Conservation (phyloP, 768 basidiomycete species). For the Tulasnella sp. region DNA sequence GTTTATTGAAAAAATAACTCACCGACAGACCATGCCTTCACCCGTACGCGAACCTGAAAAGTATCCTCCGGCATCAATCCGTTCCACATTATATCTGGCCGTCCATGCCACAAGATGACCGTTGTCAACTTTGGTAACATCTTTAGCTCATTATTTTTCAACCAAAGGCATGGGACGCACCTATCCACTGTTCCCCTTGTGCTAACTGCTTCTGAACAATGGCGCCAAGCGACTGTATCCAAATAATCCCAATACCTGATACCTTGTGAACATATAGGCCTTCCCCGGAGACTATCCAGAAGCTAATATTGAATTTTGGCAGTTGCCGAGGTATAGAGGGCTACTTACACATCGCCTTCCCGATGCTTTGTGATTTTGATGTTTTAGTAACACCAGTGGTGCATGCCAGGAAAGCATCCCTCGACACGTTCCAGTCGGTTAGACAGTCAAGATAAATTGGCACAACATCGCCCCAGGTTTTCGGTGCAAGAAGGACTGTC, state of each 20-base stretch:
- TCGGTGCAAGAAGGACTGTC: constrained; percentile 26
- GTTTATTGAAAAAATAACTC: constrained; percentile 7
- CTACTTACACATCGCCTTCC: constrained; percentile 25
- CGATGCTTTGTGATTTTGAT: constrained; percentile 24
- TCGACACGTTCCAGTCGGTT: constrained; percentile 24
- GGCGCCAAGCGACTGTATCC: constrained; percentile 26
- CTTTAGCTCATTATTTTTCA: too few species aligned
- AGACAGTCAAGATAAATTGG: constrained; percentile 24
- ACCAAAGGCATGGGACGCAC: too few species aligned
- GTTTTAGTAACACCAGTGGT: constrained; percentile 22
- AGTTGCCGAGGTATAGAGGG: too few species aligned
- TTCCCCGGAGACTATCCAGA: constrained; percentile 26
- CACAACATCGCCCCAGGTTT: constrained; percentile 28
- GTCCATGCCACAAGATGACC: constrained; percentile 30
- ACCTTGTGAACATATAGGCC: constrained; percentile 25
- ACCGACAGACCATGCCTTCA: constrained; percentile 28
- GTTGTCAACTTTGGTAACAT: too few species aligned
- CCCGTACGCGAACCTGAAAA: constrained; percentile 24
- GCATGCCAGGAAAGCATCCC: constrained; percentile 25
- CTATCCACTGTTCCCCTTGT: constrained; percentile 26
- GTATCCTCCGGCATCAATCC: constrained; percentile 25
- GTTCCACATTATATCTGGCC: constrained; percentile 26
- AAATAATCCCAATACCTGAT: constrained; percentile 24
- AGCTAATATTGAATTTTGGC: too few species aligned
- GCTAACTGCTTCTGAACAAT: constrained; percentile 24